Percentiles rank a stretch among this genome's conserved stretches.
Evolutionary conservation across 2,329 filamentous ascomycete species (phyloP).

Genomic region (Beauveria pseudobassiana): DNA sequence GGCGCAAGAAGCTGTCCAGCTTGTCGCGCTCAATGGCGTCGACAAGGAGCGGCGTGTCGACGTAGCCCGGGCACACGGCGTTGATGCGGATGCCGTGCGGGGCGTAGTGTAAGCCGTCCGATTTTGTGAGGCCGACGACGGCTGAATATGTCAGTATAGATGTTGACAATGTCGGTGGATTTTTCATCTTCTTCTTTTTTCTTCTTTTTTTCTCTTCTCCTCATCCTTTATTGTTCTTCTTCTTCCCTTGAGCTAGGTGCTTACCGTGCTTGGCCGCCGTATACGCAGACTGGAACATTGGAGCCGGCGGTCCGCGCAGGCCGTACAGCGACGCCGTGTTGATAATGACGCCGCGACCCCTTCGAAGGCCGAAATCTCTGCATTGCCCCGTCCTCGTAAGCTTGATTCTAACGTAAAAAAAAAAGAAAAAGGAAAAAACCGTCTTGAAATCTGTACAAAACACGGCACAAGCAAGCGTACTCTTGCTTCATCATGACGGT

Average conservation of each 20-base stretch:
- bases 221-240: no score
- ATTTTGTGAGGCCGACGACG: slow-evolving; percentile 44
- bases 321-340: slow-evolving; percentile 37
- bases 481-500: slow-evolving; percentile 44
- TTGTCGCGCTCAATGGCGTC: background rate
- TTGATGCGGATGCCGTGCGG: slow-evolving; percentile 48
- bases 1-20: background rate
- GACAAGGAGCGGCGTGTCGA: slow-evolving; percentile 18
- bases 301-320: background rate
- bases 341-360: slow-evolving; percentile 43
- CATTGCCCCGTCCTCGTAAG: no score
- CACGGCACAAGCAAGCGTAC: slow-evolving; percentile 16
- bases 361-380: slow-evolving; percentile 26
- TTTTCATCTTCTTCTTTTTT: background rate
- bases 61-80: slow-evolving; percentile 49
- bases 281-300: slow-evolving; percentile 29
- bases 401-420: no score
- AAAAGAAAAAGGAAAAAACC: no score
- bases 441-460: no score
- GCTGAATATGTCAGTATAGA: slow-evolving; percentile 13
- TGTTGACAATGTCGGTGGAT: background rate
- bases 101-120: slow-evolving; percentile 46
- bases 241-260: background rate
- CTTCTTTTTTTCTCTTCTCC: background rate
- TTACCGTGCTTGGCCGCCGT: slow-evolving; percentile 43